Conservation (phyloP, 1,284 basidiomycete genomes). For the Ceratobasidium sp. region DNA sequence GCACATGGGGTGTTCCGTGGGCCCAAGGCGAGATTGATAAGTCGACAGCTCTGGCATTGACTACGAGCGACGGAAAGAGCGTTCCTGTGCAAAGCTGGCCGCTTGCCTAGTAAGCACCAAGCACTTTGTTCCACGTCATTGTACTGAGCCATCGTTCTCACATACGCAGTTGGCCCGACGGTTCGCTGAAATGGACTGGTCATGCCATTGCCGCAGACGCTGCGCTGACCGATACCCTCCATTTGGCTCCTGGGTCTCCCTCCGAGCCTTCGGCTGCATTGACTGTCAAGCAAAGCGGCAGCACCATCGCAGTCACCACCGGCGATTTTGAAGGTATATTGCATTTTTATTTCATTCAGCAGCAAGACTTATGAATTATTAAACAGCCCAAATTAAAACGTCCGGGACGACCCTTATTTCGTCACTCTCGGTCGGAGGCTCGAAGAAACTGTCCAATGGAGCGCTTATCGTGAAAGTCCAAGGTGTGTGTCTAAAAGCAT, state of each 20-base stretch:
- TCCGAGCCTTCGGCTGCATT: conserved; percentile 51
- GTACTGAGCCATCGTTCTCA: neutral
- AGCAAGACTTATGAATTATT: neutral
- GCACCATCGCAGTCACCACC: conserved; percentile 49
- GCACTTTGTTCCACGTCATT: conserved; percentile 14
- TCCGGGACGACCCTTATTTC: conserved; percentile 50
- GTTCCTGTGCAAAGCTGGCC: conserved; percentile 54
- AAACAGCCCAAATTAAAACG: conserved; percentile 50
- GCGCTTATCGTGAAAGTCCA: conserved; percentile 51
- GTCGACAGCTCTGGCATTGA: conserved; percentile 50
- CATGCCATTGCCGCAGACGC: conserved; percentile 50
- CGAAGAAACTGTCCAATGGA: conserved; percentile 48
- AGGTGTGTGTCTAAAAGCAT: conserved; percentile 46
- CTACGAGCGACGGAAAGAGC: conserved; percentile 45
- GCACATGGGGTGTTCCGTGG: conserved; percentile 54
- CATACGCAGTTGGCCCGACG: conserved; percentile 53
- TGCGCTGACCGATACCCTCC: conserved; percentile 46
- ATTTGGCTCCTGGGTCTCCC: conserved; percentile 50
- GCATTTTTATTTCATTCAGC: neutral
- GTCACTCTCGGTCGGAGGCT: conserved; percentile 48
- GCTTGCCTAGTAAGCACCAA: conserved; percentile 50
- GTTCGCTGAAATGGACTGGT: conserved; percentile 55
- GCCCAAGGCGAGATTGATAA: conserved; percentile 52
- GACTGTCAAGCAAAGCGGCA: conserved; percentile 47
- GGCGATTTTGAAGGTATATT: conserved; percentile 50